A percentile compares a stretch with the other conserved stretches of the same genome.
These are phyloP conservation scores for Dalechampia spathulata DNA, from an alignment of 441 rosid species.

Conservation along the genomic window DNA sequence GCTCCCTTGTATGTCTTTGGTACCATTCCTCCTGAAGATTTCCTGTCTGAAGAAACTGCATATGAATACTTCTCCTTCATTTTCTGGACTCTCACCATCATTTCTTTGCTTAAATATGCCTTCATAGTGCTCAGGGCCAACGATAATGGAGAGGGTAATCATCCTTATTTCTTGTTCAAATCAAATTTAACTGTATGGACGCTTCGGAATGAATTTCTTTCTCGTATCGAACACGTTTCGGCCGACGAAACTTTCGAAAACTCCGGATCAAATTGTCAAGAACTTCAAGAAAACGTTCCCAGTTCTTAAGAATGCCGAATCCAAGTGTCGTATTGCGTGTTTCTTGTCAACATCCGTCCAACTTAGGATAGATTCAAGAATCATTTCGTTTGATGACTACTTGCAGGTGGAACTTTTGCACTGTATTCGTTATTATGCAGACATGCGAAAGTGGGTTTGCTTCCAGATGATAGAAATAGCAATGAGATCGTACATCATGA, in stretches of 20 bases:
- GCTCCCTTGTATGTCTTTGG: slow-evolving; percentile 59
- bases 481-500: slow-evolving; percentile 23
- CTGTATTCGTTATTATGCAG: slow-evolving; percentile 56
- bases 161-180: not conserved
- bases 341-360: too few species aligned
- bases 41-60: slow-evolving; percentile 31
- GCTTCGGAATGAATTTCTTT: not conserved
- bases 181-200: not conserved
- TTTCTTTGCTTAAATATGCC: slow-evolving; percentile 48
- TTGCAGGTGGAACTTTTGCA: slow-evolving; percentile 61
- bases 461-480: slow-evolving; percentile 33
- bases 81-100: slow-evolving; percentile 52
- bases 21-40: slow-evolving; percentile 25
- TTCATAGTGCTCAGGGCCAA: slow-evolving; percentile 46
- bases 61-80: slow-evolving; percentile 49
- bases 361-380: too few species aligned
- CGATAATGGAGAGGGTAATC: slow-evolving; percentile 58
- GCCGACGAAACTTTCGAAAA: too few species aligned
- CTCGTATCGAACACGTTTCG: too few species aligned
- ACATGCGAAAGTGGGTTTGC: slow-evolving; percentile 51
- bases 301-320: too few species aligned
- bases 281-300: too few species aligned
- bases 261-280: too few species aligned
- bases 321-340: too few species aligned
- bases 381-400: slow-evolving; percentile 9